Conservation (phyloP, 2,329 filamentous ascomycete species). For the Ophiostoma montium region DNA sequence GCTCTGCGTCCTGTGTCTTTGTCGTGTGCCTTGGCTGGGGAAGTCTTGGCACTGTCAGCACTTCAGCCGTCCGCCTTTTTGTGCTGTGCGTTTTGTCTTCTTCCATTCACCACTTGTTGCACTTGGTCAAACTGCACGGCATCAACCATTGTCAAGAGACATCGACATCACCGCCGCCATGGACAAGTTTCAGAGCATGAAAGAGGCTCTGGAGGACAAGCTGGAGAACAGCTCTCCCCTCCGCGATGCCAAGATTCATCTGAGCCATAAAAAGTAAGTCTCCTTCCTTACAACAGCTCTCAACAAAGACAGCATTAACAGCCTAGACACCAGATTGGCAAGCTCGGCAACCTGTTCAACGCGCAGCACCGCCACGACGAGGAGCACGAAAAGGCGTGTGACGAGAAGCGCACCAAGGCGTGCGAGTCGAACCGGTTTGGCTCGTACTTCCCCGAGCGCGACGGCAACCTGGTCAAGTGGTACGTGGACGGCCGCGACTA, state of each 20-base stretch:
- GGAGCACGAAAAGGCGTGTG: slow-evolving; percentile 71
- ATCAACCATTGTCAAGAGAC: too few relatives aligned
- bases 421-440: slow-evolving; percentile 65
- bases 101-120: neutral
- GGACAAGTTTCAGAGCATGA: slow-evolving; percentile 35
- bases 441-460: slow-evolving; percentile 80
- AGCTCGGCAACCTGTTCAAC: slow-evolving; percentile 60
- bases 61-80: neutral
- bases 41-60: neutral
- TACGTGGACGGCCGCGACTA: slow-evolving; percentile 94
- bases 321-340: slow-evolving; percentile 42
- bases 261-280: slow-evolving; percentile 44
- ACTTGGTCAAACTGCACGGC: too few relatives aligned
- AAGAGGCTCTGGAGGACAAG: slow-evolving; percentile 41
- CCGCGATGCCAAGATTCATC: slow-evolving; percentile 40
- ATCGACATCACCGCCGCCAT: slow-evolving; percentile 16
- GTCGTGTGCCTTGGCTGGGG: neutral
- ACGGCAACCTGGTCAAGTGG: slow-evolving; percentile 86
- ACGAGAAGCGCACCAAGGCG: slow-evolving; percentile 62
- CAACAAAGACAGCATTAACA: neutral
- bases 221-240: slow-evolving; percentile 36
- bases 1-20: neutral
- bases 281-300: neutral
- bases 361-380: slow-evolving; percentile 86
- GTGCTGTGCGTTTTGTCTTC: neutral